phyloP scores from a whole-genome alignment of 1,284 basidiomycete genomes.

The Malassezia caprae region DNA sequence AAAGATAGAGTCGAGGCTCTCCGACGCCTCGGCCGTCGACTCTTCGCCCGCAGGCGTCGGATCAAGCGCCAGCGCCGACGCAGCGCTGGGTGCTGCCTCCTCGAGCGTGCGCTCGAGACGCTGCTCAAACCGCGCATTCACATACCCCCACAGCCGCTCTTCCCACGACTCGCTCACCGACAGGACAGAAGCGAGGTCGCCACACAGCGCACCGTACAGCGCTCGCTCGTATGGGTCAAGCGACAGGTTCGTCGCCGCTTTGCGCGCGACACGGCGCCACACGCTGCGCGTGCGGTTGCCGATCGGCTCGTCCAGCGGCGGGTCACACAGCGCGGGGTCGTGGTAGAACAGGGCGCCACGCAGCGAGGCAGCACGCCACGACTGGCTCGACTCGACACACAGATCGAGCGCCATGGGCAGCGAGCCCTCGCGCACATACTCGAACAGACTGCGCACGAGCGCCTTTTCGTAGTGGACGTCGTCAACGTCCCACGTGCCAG shows the following conservation, averaged over 20 bases:
- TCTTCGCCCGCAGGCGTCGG: background rate
- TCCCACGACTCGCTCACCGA: conserved; percentile 74
- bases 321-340: conserved; percentile 20
- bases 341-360: conserved; percentile 57
- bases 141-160: conserved; percentile 85
- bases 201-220: conserved; percentile 76
- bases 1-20: conserved; percentile 28
- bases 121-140: conserved; percentile 74
- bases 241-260: conserved; percentile 42
- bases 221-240: conserved; percentile 67
- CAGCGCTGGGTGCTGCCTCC: background rate
- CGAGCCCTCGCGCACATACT: conserved; percentile 67
- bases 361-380: conserved; percentile 80
- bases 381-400: conserved; percentile 71
- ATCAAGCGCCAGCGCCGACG: background rate
- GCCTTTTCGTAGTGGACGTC: conserved; percentile 60
- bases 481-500: conserved; percentile 34
- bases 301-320: conserved; percentile 15
- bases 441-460: conserved; percentile 63
- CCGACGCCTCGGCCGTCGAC: conserved; percentile 3
- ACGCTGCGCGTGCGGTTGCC: conserved; percentile 40
- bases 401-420: conserved; percentile 72
- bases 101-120: conserved; percentile 56
- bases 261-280: conserved; percentile 42
- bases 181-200: conserved; percentile 65